Base-by-base conservation (phyloP, 306 rosid genomes). In the Cajanus cajan region DNA sequence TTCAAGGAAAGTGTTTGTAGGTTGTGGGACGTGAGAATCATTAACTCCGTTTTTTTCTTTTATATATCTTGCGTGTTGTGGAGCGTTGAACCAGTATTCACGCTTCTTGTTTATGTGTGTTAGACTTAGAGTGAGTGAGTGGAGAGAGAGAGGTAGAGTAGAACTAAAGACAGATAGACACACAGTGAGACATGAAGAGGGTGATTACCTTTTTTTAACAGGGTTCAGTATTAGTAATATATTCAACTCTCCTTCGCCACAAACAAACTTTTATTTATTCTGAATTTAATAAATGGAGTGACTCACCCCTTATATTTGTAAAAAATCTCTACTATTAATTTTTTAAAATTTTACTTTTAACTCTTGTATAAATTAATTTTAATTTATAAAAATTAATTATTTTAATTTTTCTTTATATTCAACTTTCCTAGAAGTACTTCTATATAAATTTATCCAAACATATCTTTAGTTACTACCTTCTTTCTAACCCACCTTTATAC, bases 21-120 rank as follows among this genome's bases (percentile, higher is more conserved):
- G 71, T 5, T 66, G 73, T 68, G 39, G 73, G 73, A 68, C 73
- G 73, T 68, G 73, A 68, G 55, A 68, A 68, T 68, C 73, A 68
- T 68, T 68, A 68, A 68, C 73, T 41, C 10, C 0, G 13, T 68
- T 41, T 41, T 67, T 10, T 8, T 21, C 22, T 65, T 65, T 40
- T n/a, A n/a, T n/a, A n/a, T n/a, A 67, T 40, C 54, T 41, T 67
- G 73, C 37, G 73, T 66, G 72, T 21, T 39, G 10, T 41, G 12
- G 37, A 67, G 73, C 31, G 54, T 67, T 67, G 37, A 67, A 67
- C 37, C 19, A 39, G 34, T 39, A 14, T 0, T 59, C 39, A 61
- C 68, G 43, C 68, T 33, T 61, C n/a, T n/a, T n/a, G n/a, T n/a
- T n/a, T n/a, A n/a, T 64, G 16, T 9, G 9, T 55, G 13, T 22